phyloP scores from a whole-genome alignment of 371 early-diverging fungal species.

The Mucor irregularis region DNA sequence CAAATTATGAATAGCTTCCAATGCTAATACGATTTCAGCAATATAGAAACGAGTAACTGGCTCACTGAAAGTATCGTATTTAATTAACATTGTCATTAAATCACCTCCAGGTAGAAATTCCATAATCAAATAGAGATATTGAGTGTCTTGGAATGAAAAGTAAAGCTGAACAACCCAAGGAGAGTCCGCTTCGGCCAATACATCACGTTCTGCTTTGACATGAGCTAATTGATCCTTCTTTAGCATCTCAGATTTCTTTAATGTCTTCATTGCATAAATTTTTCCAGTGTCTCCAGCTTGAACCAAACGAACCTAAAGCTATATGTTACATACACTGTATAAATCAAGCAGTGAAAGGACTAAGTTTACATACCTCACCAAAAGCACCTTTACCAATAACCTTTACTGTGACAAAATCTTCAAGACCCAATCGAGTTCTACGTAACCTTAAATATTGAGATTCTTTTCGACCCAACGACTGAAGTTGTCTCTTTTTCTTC shows the following conservation, averaged over 20 bases:
- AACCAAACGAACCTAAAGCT: slow-evolving; percentile 82
- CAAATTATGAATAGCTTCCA: slow-evolving; percentile 94
- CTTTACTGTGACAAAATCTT: slow-evolving; percentile 95
- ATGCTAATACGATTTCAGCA: slow-evolving; percentile 94
- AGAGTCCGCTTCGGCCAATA: slow-evolving; percentile 94
- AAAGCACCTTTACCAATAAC: slow-evolving; percentile 99
- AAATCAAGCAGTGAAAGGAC: too few species aligned
- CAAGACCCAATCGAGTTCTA: slow-evolving; percentile 88
- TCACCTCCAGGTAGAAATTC: slow-evolving; percentile 98
- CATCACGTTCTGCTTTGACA: slow-evolving; percentile 96
- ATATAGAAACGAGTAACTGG: slow-evolving; percentile 98
- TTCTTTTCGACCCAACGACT: slow-evolving; percentile 85
- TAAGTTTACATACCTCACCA: slow-evolving; percentile 90
- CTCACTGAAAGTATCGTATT: slow-evolving; percentile 94
- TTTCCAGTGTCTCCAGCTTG: slow-evolving; percentile 96
- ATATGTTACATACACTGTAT: too few species aligned
- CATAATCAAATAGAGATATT: slow-evolving; percentile 96
- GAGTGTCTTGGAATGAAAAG: slow-evolving; percentile 94
- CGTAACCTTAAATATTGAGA: slow-evolving; percentile 91
- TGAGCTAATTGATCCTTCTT: slow-evolving; percentile 98
- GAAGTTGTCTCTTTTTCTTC: slow-evolving; percentile 81
- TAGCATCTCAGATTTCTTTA: slow-evolving; percentile 96
- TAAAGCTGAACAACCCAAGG: slow-evolving; percentile 98
- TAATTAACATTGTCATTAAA: slow-evolving; percentile 97
- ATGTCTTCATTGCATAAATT: slow-evolving; percentile 97